These are phyloP conservation scores for Candida berthetii DNA, from an alignment of 805 yeast species.

Conservation along the genomic window DNA sequence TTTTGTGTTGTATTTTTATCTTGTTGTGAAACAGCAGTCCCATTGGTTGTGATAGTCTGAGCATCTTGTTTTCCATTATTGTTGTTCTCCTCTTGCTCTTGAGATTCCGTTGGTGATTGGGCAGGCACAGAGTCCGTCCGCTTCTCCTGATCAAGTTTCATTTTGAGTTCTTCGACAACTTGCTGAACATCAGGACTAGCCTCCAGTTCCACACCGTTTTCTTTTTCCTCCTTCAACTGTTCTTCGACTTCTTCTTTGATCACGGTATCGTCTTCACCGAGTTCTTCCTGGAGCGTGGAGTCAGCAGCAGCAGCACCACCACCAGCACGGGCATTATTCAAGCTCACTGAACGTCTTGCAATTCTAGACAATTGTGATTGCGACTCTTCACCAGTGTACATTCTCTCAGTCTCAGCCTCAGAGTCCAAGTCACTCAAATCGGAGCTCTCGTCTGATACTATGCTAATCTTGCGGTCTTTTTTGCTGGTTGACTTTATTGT, in stretches of 20 bases:
- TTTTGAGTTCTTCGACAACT: conserved; percentile 13
- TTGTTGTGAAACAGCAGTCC: too few species aligned
- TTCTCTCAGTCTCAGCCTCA: conserved; percentile 88
- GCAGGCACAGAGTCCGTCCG: too few species aligned
- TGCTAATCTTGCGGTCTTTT: conserved; percentile 12
- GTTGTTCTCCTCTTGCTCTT: conserved; percentile 15
- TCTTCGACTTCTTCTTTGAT: conserved; percentile 17
- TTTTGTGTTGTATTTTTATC: too few species aligned
- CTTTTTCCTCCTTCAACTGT: conserved; percentile 14
- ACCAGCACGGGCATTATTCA: too few species aligned
- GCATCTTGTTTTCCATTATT: conserved; percentile 16
- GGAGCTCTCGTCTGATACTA: conserved; percentile 22
- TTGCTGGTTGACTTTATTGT: too few species aligned
- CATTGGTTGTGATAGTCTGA: conserved; percentile 19
- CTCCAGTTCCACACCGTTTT: conserved; percentile 13
- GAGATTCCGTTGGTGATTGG: conserved; percentile 13
- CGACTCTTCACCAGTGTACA: conserved; percentile 44
- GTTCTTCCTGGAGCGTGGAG: conserved; percentile 9
- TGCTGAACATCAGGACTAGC: conserved; percentile 14
- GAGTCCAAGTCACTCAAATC: conserved; percentile 61
- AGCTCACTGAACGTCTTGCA: too few species aligned
- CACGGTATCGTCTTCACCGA: conserved; percentile 11
- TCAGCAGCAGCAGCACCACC: conserved; percentile 10
- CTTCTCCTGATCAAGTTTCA: conserved; percentile 4
- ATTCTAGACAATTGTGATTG: conserved; percentile 35